Evolutionary conservation across 164 flowering plant species (phyloP), one percentile per base, ranked within the genome.

Genomic region (Tinospora cordifolia): DNA sequence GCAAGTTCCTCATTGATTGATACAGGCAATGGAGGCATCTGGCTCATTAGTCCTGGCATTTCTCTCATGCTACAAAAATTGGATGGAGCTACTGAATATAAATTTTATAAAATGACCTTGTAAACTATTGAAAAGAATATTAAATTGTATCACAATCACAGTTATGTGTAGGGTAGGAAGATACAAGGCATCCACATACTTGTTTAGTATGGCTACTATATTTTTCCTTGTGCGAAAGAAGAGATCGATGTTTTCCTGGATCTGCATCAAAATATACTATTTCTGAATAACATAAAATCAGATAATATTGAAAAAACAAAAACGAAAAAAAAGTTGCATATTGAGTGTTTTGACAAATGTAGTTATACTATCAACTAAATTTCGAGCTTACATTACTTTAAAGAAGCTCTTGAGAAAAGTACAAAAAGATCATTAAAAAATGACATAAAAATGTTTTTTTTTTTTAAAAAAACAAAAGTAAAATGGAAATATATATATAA

Each of bases 1-100:
- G 86, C 87, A 75, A 93, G 92, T 69, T 93, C 90, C 71, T 89
- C 93, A 40, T 93, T 83, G 54, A 91, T 71, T 34, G 85, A 71
- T 49, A 90, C 88, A 36, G 90, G 90, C 67, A 93, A 79, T 22
- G 93, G 90, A 36, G 89, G 94, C 98, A 92, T 90, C 74, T 75
- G 88, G 75, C 88, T 89, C 97, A 92, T 90, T 63, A 89, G 82
- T 69, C 93, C 97, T 44, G 91, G 95, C 85, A 81, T 82, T 15
- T 80, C 83, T 62, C 79, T 87, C 92, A 93, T 88, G 79, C 98
- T 93, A 89, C 81, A 83, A 51, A 63, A 62, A 69, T 67, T 46
- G 22, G 36, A 30, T 30, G 36, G 4, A 30, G 36, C 36, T 30
- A 71, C 41, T 11, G 65, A 69, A 14, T 2, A 66, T 6, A 41